phyloP scores from a whole-genome alignment of 192 early-diverging fungal genomes.

The Rhizoclosmatium globosum region DNA sequence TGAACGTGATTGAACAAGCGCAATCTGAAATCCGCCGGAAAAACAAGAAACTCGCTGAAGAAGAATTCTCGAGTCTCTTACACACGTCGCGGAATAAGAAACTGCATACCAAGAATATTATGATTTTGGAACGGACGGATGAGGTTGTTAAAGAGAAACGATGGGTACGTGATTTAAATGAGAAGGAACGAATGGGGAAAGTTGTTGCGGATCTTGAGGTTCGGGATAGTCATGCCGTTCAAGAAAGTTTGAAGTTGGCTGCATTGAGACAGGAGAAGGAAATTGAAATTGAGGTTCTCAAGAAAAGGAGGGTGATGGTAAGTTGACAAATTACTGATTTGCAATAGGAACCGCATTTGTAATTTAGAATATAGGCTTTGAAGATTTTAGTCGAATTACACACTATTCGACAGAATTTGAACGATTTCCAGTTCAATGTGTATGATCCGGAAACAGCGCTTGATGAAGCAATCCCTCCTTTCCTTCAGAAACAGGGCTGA shows the following conservation, averaged over 20 bases:
- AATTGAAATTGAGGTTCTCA: neutral
- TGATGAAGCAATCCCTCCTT: neutral
- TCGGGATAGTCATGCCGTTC: conserved; percentile 3
- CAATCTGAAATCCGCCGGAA: neutral
- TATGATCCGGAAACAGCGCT: neutral
- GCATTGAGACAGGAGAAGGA: neutral
- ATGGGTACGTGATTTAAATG: conserved; percentile 22
- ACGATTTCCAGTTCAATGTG: neutral
- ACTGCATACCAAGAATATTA: neutral
- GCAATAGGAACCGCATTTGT: neutral
- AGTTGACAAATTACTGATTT: neutral
- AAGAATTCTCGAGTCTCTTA: conserved; percentile 9
- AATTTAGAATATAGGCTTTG: neutral
- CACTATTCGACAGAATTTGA: neutral
- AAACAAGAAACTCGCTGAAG: neutral
- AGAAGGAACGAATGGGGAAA: conserved; percentile 29
- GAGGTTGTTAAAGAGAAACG: conserved; percentile 15
- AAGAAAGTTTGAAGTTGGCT: conserved; percentile 8
- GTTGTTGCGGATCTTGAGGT: conserved; percentile 14
- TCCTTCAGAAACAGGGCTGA: neutral
- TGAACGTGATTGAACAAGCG: neutral
- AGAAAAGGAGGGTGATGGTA: conserved; percentile 14
- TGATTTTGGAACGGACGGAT: conserved; percentile 1
- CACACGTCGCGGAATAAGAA: conserved; percentile 9
- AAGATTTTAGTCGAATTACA: neutral